These are phyloP conservation scores for Starmerella floris DNA, from an alignment of 805 yeast genomes.

Conservation along the genomic window DNA sequence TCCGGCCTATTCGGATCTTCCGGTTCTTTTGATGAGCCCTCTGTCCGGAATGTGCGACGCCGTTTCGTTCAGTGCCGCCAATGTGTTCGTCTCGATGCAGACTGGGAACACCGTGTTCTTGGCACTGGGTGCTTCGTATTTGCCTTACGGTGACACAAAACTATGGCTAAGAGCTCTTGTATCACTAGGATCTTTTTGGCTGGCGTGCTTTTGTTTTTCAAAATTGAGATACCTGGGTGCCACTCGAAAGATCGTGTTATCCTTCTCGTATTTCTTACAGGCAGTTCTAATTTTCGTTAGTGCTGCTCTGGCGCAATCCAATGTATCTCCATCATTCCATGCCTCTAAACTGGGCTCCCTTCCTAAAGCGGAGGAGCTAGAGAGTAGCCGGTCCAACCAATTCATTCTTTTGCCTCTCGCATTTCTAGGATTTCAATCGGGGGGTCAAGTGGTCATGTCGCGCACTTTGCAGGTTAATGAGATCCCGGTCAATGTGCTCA, in stretches of 20 bases:
- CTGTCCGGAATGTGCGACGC: constrained; percentile 15
- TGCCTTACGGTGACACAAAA: constrained; percentile 5
- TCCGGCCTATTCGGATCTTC: constrained; percentile 6
- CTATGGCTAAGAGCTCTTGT: constrained; percentile 13
- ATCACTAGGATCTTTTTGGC: constrained; percentile 10
- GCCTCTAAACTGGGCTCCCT: constrained; percentile 3
- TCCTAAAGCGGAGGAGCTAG: not conserved
- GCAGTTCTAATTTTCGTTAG: constrained; percentile 6
- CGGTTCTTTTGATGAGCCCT: constrained; percentile 8
- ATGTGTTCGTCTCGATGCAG: constrained; percentile 12
- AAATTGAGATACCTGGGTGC: constrained; percentile 8
- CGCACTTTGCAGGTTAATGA: constrained; percentile 11
- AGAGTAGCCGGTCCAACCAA: not conserved
- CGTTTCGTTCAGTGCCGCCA: constrained; percentile 12
- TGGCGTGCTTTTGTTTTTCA: constrained; percentile 12
- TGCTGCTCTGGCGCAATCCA: constrained; percentile 12
- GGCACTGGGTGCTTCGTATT: constrained; percentile 11
- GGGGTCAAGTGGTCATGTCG: constrained; percentile 14
- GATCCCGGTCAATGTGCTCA: constrained; percentile 13
- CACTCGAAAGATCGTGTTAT: constrained; percentile 4
- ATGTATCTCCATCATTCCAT: constrained; percentile 3
- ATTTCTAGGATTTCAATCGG: constrained; percentile 13
- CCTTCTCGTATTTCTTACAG: constrained; percentile 8
- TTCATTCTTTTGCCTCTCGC: constrained; percentile 10
- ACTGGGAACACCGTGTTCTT: constrained; percentile 15